Percentiles rank a stretch among this genome's conserved stretches.
phyloP scores from a whole-genome alignment of 192 early-diverging fungal species.

The Backusella australiensis region DNA sequence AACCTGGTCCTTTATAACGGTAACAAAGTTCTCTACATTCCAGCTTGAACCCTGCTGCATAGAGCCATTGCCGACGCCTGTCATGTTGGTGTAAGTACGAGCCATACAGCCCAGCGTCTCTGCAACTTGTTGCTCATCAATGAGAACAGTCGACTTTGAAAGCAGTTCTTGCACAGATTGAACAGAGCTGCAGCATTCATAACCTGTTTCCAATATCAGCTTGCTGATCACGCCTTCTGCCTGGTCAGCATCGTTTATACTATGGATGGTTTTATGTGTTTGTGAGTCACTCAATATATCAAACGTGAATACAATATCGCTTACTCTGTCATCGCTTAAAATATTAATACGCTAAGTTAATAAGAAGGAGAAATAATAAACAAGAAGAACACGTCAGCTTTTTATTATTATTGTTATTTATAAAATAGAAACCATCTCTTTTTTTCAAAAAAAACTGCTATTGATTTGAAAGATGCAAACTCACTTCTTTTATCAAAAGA shows the following conservation, averaged over 20 bases:
- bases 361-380: not conserved
- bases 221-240: conserved; percentile 35
- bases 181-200: conserved; percentile 44
- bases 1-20: conserved; percentile 53
- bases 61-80: conserved; percentile 34
- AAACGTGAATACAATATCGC: not conserved
- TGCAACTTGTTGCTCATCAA: conserved; percentile 54
- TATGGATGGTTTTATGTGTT: not conserved
- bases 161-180: conserved; percentile 43
- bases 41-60: conserved; percentile 41
- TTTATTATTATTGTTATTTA: not conserved
- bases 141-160: conserved; percentile 35
- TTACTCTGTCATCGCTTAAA: conserved; percentile 12
- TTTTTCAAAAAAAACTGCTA: not conserved
- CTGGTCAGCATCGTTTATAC: conserved; percentile 3
- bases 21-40: conserved; percentile 64
- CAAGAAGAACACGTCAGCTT: conserved; percentile 8
- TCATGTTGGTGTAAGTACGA: conserved; percentile 41
- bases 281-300: not conserved
- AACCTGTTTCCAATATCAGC: conserved; percentile 50
- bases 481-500: not conserved
- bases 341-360: not conserved
- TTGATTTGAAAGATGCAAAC: not conserved
- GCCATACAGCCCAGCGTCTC: conserved; percentile 66
- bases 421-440: not conserved